Evolutionary conservation across 495 filamentous ascomycete species (phyloP).

Genomic region (Podospora sp.): DNA sequence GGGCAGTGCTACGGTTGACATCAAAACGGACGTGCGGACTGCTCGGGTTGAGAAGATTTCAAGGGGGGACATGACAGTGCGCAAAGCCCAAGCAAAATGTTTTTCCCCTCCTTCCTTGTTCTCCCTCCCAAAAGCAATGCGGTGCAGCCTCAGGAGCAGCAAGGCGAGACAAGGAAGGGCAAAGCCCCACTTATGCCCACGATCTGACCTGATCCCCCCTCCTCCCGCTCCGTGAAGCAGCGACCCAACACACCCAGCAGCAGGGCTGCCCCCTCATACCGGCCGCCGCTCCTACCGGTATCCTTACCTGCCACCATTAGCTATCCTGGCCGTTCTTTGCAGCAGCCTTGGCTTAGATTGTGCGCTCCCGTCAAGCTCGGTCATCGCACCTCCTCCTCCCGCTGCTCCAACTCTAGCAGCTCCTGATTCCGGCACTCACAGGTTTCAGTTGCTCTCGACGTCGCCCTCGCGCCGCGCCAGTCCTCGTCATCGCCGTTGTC

Average conservation of each 20-base stretch:
- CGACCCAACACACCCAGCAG: neutral
- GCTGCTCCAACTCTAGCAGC: neutral
- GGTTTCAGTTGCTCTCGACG: conserved; percentile 1
- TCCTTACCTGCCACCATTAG: neutral
- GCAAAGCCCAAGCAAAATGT: neutral
- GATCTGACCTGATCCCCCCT: neutral
- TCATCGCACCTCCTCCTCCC: neutral
- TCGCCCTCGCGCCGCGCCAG: neutral
- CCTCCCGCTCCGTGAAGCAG: neutral
- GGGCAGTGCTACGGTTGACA: neutral
- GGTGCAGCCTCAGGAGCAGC: conserved; percentile 1
- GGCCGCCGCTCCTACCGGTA: neutral
- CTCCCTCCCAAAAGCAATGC: neutral
- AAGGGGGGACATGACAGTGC: neutral
- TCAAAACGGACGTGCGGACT: neutral
- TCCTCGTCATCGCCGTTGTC: neutral
- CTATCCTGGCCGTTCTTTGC: conserved; percentile 16
- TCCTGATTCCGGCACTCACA: neutral
- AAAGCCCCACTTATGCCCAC: conserved; percentile 8
- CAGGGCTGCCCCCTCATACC: neutral
- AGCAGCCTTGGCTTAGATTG: conserved; percentile 7
- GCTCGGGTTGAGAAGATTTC: neutral
- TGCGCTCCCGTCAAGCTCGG: neutral
- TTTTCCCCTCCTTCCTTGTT: neutral
- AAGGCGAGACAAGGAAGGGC: conserved; percentile 16